Evolutionary conservation across 2,329 filamentous ascomycete species (phyloP).

Genomic region (Ilyonectria destructans): DNA sequence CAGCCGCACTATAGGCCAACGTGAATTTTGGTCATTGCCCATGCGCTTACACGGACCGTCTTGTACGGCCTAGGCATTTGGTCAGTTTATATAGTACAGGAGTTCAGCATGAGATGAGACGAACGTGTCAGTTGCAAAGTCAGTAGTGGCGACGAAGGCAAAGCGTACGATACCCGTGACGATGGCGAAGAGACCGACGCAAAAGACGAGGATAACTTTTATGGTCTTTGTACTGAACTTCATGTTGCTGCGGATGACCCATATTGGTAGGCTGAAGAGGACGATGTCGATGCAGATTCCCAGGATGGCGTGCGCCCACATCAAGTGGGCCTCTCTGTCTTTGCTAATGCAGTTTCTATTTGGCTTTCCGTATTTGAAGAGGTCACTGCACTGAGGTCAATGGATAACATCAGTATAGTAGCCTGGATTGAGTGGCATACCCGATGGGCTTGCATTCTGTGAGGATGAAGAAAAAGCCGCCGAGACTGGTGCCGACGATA

Average conservation of each 20-base stretch:
- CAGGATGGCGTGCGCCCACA: constrained; percentile 52
- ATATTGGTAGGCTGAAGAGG: constrained; percentile 56
- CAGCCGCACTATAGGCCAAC: constrained; percentile 61
- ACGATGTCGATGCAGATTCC: constrained; percentile 54
- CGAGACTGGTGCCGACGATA: constrained; percentile 30
- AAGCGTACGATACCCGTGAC: constrained; percentile 57
- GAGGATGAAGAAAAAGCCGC: constrained; percentile 42
- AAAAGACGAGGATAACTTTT: constrained; percentile 56
- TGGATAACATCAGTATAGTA: neutral
- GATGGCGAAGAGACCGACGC: constrained; percentile 56
- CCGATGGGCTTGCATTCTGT: constrained; percentile 39
- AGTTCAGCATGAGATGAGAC: constrained; percentile 26
- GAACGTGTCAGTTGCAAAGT: constrained; percentile 51
- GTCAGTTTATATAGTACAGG: neutral
- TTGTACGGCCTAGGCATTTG: constrained; percentile 52
- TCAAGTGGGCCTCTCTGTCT: constrained; percentile 47
- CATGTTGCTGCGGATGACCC: constrained; percentile 57
- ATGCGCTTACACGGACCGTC: constrained; percentile 54
- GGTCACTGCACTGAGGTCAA: constrained; percentile 35
- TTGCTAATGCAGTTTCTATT: constrained; percentile 38
- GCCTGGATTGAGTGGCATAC: constrained; percentile 22
- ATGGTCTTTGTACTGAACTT: constrained; percentile 53
- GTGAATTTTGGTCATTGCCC: constrained; percentile 60
- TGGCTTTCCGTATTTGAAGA: constrained; percentile 29
- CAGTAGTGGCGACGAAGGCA: constrained; percentile 52